Evolutionary conservation across 306 rosid genomes (phyloP).

Genomic region (Lathyrus sativus): DNA sequence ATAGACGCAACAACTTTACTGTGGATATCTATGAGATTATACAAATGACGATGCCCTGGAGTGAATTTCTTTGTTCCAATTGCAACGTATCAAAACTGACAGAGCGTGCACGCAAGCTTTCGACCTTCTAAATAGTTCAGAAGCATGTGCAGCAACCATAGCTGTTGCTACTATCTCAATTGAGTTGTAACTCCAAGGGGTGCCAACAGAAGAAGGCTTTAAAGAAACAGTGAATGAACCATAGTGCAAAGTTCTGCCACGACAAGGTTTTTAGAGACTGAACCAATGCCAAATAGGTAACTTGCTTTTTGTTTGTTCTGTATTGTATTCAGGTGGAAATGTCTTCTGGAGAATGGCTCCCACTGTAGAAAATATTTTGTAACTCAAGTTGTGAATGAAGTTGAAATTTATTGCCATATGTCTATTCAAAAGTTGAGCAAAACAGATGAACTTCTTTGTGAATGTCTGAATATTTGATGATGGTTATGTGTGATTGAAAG

Average conservation of each 20-base stretch:
- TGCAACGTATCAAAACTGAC: conserved; percentile 84
- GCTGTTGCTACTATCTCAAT: conserved; percentile 99
- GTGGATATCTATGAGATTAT: conserved; percentile 91
- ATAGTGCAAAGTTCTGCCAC: conserved; percentile 96
- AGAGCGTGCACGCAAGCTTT: conserved; percentile 98
- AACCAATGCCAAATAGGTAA: conserved; percentile 68
- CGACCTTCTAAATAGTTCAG: conserved; percentile 88
- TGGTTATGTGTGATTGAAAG: no score
- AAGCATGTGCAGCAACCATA: conserved; percentile 98
- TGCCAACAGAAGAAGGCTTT: conserved; percentile 94
- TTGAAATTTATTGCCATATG: no score
- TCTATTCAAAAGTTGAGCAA: no score
- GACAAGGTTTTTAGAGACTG: conserved; percentile 90
- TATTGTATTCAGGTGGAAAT: conserved; percentile 68
- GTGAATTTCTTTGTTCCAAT: conserved; percentile 86
- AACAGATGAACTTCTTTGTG: no score
- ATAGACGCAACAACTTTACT: no score
- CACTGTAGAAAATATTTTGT: no score
- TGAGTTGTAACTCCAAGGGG: conserved; percentile 97
- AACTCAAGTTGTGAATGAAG: no score
- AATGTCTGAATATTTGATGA: no score
- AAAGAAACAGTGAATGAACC: conserved; percentile 96
- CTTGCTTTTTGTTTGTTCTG: conserved; percentile 77
- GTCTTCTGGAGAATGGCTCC: conserved; percentile 95
- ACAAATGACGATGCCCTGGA: conserved; percentile 85